Percentiles rank a stretch among this genome's conserved stretches.
Conservation (phyloP, 2,329 filamentous ascomycete species). For the Colletotrichum scovillei region DNA sequence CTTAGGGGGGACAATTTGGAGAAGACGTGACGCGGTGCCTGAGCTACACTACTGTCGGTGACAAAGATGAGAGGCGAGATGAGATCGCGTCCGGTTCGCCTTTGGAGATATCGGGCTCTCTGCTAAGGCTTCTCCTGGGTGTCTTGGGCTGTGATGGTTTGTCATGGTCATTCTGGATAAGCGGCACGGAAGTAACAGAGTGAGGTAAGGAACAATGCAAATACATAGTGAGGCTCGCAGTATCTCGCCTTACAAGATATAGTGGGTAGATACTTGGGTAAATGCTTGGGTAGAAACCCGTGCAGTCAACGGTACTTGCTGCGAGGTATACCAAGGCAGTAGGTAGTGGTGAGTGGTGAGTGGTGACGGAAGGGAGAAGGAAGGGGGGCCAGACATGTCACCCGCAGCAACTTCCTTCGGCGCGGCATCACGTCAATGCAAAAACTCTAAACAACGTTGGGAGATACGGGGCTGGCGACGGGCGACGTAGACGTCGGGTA, state of each 20-base stretch:
- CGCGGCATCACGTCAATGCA: constrained; percentile 28
- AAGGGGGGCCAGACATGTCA: constrained; percentile 6
- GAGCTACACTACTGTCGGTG: background rate
- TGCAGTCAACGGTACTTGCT: too few species aligned
- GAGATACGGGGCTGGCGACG: background rate
- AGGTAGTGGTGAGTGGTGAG: background rate
- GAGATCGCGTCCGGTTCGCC: background rate
- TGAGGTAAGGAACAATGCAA: background rate
- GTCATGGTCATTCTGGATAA: background rate
- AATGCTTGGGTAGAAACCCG: constrained; percentile 1
- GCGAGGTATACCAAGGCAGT: too few species aligned
- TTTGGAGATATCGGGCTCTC: background rate
- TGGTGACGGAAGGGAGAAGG: background rate
- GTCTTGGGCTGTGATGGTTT: background rate
- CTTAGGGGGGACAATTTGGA: background rate
- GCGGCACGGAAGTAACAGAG: background rate
- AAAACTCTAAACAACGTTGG: constrained; percentile 18
- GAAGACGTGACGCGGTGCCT: background rate
- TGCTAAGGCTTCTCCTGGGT: background rate
- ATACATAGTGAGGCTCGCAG: background rate
- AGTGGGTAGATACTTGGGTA: background rate
- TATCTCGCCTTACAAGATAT: background rate
- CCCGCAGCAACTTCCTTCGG: background rate
- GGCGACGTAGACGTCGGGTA: background rate
- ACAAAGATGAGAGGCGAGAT: background rate